Conservation (phyloP, 2,329 filamentous ascomycete genomes). For the Eutypella sp. region DNA sequence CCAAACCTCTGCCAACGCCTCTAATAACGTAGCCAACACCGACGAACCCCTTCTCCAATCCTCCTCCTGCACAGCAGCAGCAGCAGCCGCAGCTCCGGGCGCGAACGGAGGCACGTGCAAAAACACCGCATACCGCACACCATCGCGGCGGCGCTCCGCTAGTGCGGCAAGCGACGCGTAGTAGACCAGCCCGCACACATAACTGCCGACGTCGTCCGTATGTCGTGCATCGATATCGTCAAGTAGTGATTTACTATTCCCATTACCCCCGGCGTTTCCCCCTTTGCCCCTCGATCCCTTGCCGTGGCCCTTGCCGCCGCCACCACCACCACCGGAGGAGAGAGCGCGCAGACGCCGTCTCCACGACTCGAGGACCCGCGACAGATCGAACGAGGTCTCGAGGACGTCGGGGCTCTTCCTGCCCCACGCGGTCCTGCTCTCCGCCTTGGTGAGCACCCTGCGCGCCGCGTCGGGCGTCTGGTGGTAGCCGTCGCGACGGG, state of each 20-base stretch:
- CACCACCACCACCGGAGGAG: neutral
- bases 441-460: neutral
- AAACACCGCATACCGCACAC: constrained; percentile 1
- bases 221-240: constrained; percentile 1
- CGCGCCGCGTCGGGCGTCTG: constrained; percentile 1
- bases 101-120: constrained; percentile 3
- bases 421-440: neutral
- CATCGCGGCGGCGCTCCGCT: neutral
- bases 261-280: neutral
- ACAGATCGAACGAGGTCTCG: neutral
- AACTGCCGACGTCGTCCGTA: constrained; percentile 2
- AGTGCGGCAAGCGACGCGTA: constrained; percentile 2
- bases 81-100: no score
- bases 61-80: no score
- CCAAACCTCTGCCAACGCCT: neutral
- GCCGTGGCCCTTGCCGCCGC: neutral
- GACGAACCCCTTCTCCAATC: neutral
- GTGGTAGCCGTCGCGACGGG: constrained; percentile 2
- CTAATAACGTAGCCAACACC: neutral
- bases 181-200: constrained; percentile 3
- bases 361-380: neutral
- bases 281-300: neutral
- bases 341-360: neutral
- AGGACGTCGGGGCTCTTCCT: neutral
- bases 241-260: neutral